A percentile compares a stretch with the other conserved stretches of the same genome.
These are phyloP conservation scores for Kurtzmaniella quercitrusa DNA, from an alignment of 1,139 yeast species.

Conservation along the genomic window DNA sequence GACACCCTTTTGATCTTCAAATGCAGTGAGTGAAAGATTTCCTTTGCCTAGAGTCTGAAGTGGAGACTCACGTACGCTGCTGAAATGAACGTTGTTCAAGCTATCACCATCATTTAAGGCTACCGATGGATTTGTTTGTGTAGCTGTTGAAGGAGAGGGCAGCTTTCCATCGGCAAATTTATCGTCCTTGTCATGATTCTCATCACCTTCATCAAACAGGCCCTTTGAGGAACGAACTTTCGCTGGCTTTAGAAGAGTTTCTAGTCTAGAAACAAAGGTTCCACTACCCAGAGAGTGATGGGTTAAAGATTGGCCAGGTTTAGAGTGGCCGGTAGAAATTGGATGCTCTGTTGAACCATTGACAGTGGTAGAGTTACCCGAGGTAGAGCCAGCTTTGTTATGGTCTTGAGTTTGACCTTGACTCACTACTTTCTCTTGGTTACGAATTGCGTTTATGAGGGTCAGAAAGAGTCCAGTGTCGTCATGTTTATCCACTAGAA, in stretches of 20 bases:
- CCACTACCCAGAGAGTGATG: background rate
- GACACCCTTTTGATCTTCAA: slow-evolving; percentile 22
- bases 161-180: slow-evolving; percentile 2
- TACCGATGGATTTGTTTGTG: background rate
- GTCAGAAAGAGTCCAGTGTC: slow-evolving; percentile 1
- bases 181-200: slow-evolving; percentile 4
- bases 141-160: background rate
- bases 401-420: too few species aligned
- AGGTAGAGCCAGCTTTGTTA: too few species aligned
- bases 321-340: background rate
- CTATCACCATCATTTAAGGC: slow-evolving; percentile 10
- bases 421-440: background rate
- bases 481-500: background rate
- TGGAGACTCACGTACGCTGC: slow-evolving; percentile 54
- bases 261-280: slow-evolving; percentile 11
- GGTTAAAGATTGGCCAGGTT: background rate
- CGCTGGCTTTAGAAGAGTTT: slow-evolving; percentile 15
- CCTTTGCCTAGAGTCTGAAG: slow-evolving; percentile 71
- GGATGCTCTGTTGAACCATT: background rate
- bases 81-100: slow-evolving; percentile 41
- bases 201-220: slow-evolving; percentile 3
- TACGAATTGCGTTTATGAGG: background rate
- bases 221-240: slow-evolving; percentile 10
- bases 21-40: slow-evolving; percentile 56
- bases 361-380: background rate